Percentiles rank a stretch among this genome's conserved stretches.
Conservation (phyloP, 73 alveolate species). For the Stentor coeruleus region DNA sequence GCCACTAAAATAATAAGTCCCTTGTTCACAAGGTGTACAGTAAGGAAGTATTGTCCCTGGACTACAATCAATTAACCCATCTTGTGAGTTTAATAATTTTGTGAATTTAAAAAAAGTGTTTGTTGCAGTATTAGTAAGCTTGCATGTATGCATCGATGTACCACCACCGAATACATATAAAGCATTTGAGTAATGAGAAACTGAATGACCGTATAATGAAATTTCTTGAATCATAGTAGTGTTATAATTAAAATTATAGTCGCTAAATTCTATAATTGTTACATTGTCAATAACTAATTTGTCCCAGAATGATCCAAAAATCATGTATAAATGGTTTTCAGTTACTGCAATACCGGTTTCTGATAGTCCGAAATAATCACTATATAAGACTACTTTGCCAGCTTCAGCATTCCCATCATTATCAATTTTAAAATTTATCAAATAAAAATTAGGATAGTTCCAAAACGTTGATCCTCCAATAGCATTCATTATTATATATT, state of each 20-base stretch:
- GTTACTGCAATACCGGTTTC: background rate
- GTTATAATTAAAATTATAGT: too few relatives aligned
- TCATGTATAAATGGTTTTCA: background rate
- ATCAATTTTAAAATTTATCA: background rate
- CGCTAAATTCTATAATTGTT: background rate
- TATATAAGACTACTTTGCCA: background rate
- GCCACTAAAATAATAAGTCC: background rate
- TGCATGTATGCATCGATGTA: background rate
- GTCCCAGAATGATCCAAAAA: background rate
- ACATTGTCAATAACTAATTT: background rate
- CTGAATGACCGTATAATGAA: background rate
- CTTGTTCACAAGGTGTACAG: background rate
- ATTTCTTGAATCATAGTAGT: background rate
- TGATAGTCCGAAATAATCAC: background rate
- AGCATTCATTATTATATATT: too few relatives aligned
- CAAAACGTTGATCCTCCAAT: background rate
- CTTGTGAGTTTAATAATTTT: background rate
- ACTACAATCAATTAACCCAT: background rate
- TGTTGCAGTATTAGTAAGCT: background rate
- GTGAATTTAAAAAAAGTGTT: background rate
- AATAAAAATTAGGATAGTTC: background rate
- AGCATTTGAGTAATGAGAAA: background rate
- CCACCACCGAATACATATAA: background rate
- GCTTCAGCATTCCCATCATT: background rate
- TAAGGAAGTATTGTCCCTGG: background rate